Conservation (phyloP, 441 rosid genomes). For the Bruguiera hainesii region DNA sequence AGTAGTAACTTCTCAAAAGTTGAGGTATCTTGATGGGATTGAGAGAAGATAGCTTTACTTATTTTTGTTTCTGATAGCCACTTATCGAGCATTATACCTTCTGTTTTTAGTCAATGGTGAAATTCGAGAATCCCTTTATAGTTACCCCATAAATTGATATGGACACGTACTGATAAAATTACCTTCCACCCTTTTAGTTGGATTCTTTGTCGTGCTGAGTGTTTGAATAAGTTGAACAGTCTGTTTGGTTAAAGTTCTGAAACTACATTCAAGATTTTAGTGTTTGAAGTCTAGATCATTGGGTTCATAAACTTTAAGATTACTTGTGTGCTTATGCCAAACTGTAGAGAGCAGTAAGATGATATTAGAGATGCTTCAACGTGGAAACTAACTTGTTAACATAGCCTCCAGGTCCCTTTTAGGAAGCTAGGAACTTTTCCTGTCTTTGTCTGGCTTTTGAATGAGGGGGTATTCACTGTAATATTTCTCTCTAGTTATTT, state of each 20-base stretch:
- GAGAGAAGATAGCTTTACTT: background rate
- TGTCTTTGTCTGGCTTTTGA: too few species aligned
- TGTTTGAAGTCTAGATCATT: background rate
- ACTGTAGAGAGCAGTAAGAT: background rate
- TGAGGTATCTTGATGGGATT: background rate
- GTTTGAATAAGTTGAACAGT: background rate
- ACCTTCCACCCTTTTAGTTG: too few species aligned
- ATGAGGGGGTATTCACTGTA: too few species aligned
- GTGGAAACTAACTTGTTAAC: background rate
- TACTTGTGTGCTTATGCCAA: background rate
- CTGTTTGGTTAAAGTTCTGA: background rate
- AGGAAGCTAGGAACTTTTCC: too few species aligned
- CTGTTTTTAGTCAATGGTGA: background rate
- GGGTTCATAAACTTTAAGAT: background rate
- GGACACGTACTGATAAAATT: too few species aligned
- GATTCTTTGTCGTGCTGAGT: background rate
- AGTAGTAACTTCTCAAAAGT: background rate
- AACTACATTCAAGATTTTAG: background rate
- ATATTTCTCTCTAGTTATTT: too few species aligned
- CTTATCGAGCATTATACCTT: background rate
- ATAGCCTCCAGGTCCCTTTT: background rate
- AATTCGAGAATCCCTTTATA: background rate
- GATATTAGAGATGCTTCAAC: background rate
- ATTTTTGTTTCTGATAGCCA: background rate
- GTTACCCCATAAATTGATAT: background rate